Conservation (phyloP, 1,139 yeast species). For the Geotrichum citri-aurantii region DNA sequence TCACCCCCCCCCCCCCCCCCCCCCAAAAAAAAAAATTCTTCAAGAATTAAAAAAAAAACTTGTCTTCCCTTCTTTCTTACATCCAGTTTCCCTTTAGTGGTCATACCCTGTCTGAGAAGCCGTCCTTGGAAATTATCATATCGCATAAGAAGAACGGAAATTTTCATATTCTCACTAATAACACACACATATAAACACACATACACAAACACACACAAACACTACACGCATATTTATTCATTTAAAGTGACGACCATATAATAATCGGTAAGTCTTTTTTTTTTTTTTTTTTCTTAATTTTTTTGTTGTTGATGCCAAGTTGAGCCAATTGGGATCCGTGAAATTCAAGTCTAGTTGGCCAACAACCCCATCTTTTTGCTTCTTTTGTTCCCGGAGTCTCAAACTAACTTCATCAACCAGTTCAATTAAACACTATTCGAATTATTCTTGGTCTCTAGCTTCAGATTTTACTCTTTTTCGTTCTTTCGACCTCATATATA, state of each 20-base stretch:
- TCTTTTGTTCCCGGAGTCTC: background rate
- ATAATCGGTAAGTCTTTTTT: background rate
- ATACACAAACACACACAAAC: background rate
- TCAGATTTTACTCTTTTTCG: background rate
- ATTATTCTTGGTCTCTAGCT: background rate
- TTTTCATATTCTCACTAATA: background rate
- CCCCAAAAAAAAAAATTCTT: background rate
- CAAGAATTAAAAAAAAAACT: background rate
- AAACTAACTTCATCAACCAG: background rate
- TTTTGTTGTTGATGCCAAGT: background rate
- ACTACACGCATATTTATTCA: background rate
- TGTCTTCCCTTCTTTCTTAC: background rate
- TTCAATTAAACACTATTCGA: background rate
- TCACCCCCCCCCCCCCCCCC: no score
- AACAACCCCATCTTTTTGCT: background rate
- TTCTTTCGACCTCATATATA: slow-evolving; percentile 1
- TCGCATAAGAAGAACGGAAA: background rate
- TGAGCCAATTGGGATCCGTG: background rate
- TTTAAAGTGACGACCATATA: background rate
- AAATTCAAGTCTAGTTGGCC: background rate
- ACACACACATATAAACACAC: background rate
- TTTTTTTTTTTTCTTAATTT: no score
- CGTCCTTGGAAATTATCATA: background rate
- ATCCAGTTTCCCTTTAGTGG: background rate
- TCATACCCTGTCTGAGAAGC: background rate